Evolutionary conservation across 2,329 filamentous ascomycete species (phyloP), one percentile per base, ranked within the genome.

Genomic region (Diaporthe citri): DNA sequence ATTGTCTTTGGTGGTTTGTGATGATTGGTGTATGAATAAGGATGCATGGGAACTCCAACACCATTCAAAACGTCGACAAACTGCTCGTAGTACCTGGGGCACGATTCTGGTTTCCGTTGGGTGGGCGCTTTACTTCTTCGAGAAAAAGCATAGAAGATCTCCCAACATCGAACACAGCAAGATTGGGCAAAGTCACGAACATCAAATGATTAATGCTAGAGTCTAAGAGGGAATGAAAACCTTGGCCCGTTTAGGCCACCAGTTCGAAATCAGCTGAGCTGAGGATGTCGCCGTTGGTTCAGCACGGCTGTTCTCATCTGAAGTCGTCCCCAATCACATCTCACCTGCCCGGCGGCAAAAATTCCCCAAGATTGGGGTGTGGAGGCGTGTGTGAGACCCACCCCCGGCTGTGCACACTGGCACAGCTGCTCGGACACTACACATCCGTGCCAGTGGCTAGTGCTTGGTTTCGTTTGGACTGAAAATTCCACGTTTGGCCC

Each of bases 401-500:
- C 43, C 62, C 62, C 62, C 43, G 62, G 43, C 41, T 48, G 60
- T 67, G 62, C 62, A 39, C 31, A 25, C 43, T 28, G 56, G 20
- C 34, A 41, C 57, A 25, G 25, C 62, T 67, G 64, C 57, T 66
- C 71, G 69, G 57, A 41, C 55, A 57, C 48, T 43, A 52, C 67
- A 64, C 43, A 72, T 72, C 67, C 73, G 67, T 72, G 57, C 57
- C 55, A 4, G 57, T 70, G 64, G 28, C 57, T 73, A 72, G 57
- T 60, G 43, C 41, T 56, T 66, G 73, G 73, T 72, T 66, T 74
- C 48, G 73, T 74, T 72, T 74, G 67, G 48, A 74, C 73, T 74
- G 73, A 74, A 72, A 67, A 46, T 72, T 71, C 31, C 48, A 55
- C 34, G 73, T 74, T 74, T 74, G 73, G 73, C 73, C 73, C 67